Evolutionary conservation across 2,329 filamentous ascomycete species (phyloP), one percentile per base, ranked within the genome.

Genomic region (Cordyceps militaris): DNA sequence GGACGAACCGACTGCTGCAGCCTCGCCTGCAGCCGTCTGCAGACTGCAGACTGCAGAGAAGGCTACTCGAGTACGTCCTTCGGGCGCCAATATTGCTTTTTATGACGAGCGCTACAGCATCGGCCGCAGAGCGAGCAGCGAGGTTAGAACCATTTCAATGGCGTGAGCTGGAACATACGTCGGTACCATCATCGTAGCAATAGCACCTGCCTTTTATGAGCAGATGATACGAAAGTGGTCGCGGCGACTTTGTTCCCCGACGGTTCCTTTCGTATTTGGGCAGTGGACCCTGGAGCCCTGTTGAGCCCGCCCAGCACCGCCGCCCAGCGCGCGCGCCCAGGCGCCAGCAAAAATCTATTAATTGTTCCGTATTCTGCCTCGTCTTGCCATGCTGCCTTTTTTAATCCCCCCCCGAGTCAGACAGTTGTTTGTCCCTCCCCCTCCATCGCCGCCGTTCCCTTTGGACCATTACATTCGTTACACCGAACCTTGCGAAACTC

Each of bases 231-330:
- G n/a, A n/a, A 38, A 6, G 14, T 16, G 34, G 14, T 38, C 13
- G n/a, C n/a, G n/a, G 19, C n/a, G 38, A 42, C n/a, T 46, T 59
- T 46, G 60, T 63, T 59, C 57, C 61, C 14, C 50, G 46, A 3
- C 58, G 62, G 21, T 61, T 42, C 38, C 38, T 42, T 65, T 26
- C 61, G 63, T 40, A 58, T 65, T 40, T 63, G 62, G 47, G 47
- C 43, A 14, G 43, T 46, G 43, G 43, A 46, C 43, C 43, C 42
- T 44, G 2, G 32, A 10, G 32, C 36, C 14, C 10, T 40, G 38
- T n/a, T 40, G 6, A 42, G 38, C 38, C 38, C n/a, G 38, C 38
- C n/a, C 10, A 32, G 28, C 28, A n/a, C 11, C 28, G 40, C 21
- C 40, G 24, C 5, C 19, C 19, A 43, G 11, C 19, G 11, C 14